Evolutionary conservation across 2,329 filamentous ascomycete species (phyloP), one percentile per base, ranked within the genome.

Genomic region (Chaetomium olivaceum): DNA sequence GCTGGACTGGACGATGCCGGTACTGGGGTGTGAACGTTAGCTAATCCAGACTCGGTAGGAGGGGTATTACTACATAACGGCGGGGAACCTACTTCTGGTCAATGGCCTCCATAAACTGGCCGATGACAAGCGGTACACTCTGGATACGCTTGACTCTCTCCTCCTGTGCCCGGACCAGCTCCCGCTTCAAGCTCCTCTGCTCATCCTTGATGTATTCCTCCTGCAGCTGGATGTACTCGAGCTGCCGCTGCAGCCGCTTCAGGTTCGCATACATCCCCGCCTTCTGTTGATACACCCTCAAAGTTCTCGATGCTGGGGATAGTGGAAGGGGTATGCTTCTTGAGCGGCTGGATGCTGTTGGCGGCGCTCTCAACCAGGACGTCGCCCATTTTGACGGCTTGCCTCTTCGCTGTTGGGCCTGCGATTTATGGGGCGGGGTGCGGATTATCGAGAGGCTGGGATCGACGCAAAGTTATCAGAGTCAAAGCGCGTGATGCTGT

Each of bases 181-280:
- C 95, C 73, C 95, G 89, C 85, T 99, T 99, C 78, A 99, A 81
- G 81, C 93, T 97, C 82, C 92, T 89, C 82, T 99, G 95, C 84
- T 99, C 95, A 87, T 99, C 95, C 83, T 99, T 99, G 88, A 99
- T 99, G 80, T 99, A 99, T 79, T 99, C 95, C 81, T 99, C 95
- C 82, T 99, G 95, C 73, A 99, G 86, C 80, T 97, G 92, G 77
- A 98, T 97, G 79, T 96, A 98, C 89, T 99, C 95, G 73, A 98
- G 83, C 83, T 98, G 93, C 77, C 94, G 86, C 80, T 99, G 94
- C 70, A 98, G 87, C 83, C 96, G 95, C 85, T 99, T 99, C 79
- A 98, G 85, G 50, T 90, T 93, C 61, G 91, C 92, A 79, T 99
- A 99, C 94, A 78, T 98, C 94, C 71, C 88, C 91, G 58, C 89